phyloP scores from a whole-genome alignment of 768 basidiomycete genomes.

The Auricularia sp. region DNA sequence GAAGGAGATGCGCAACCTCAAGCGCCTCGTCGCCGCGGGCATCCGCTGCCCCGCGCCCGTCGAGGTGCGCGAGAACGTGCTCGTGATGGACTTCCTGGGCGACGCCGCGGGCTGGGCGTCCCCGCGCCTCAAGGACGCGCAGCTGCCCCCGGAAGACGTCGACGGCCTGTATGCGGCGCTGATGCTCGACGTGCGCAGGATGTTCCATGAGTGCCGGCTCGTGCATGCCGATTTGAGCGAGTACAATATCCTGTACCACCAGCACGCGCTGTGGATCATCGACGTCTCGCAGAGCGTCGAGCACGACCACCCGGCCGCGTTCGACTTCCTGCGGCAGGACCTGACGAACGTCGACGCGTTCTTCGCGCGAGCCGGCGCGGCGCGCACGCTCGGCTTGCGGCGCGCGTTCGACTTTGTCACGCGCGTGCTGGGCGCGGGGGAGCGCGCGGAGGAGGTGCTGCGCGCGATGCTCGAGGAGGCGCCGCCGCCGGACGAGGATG shows the following conservation, averaged over 20 bases:
- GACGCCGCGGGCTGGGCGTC: slow-evolving; percentile 80
- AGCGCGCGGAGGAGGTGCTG: slow-evolving; percentile 16
- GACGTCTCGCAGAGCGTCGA: slow-evolving; percentile 99
- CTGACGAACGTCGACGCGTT: slow-evolving; percentile 90
- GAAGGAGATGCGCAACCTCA: slow-evolving; percentile 96
- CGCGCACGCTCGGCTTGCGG: slow-evolving; percentile 60
- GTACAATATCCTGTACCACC: slow-evolving; percentile 91
- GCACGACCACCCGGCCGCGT: slow-evolving; percentile 92
- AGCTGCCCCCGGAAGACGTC: slow-evolving; percentile 41
- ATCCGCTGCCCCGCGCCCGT: slow-evolving; percentile 80
- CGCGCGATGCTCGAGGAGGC: slow-evolving; percentile 2
- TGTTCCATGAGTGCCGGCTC: slow-evolving; percentile 86
- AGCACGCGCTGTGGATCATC: slow-evolving; percentile 79
- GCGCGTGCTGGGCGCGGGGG: slow-evolving; percentile 33
- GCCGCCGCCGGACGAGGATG: slow-evolving; percentile 12
- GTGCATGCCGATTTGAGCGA: slow-evolving; percentile 98
- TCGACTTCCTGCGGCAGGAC: slow-evolving; percentile 90
- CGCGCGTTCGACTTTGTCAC: slow-evolving; percentile 87
- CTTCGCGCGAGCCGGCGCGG: slow-evolving; percentile 66
- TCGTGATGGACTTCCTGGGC: slow-evolving; percentile 92
- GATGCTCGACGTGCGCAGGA: slow-evolving; percentile 64
- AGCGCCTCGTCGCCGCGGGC: slow-evolving; percentile 72
- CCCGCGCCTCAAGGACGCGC: slow-evolving; percentile 86
- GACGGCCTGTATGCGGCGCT: slow-evolving; percentile 67
- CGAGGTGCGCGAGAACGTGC: slow-evolving; percentile 92